A percentile compares a stretch with the other conserved stretches of the same genome.
phyloP scores from a whole-genome alignment of 2,329 filamentous ascomycete species.

The Pezicula carpinea region DNA sequence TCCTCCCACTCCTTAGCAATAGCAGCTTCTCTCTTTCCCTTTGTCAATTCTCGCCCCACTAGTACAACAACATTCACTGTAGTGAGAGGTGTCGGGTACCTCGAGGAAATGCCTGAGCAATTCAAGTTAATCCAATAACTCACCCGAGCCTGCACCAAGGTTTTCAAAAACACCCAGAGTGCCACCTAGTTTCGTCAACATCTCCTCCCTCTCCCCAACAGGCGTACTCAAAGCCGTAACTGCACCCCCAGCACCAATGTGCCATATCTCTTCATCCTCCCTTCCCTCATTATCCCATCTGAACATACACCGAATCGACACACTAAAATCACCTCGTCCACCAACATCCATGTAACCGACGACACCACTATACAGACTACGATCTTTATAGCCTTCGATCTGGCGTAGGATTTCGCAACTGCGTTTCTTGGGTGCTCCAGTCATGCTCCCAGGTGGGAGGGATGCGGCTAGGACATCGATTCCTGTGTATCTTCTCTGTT shows the following conservation, averaged over 20 bases:
- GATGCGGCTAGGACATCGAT: conserved; percentile 72
- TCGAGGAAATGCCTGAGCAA: no score
- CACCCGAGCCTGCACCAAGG: no score
- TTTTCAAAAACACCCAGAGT: conserved; percentile 23
- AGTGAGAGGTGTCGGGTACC: no score
- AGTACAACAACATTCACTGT: no score
- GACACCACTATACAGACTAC: conserved; percentile 82
- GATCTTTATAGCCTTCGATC: conserved; percentile 57
- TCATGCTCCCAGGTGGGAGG: conserved; percentile 92
- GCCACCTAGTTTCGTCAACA: conserved; percentile 61
- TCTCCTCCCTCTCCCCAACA: conserved; percentile 83
- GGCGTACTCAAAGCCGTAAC: conserved; percentile 80
- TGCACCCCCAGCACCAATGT: conserved; percentile 83
- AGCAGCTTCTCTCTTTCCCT: no score
- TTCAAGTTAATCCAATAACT: no score
- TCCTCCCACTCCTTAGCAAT: no score
- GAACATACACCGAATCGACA: conserved; percentile 82
- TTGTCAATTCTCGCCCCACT: no score
- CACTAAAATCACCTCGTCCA: conserved; percentile 84
- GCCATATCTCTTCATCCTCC: conserved; percentile 59
- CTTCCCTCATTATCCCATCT: conserved; percentile 58
- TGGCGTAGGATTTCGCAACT: conserved; percentile 76
- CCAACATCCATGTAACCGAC: conserved; percentile 86
- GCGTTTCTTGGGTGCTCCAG: conserved; percentile 89
- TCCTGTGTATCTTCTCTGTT: conserved; percentile 46